Percentiles rank a stretch among this genome's conserved stretches.
phyloP scores from a whole-genome alignment of 306 rosid genomes.

The Begonia fuchsioides region DNA sequence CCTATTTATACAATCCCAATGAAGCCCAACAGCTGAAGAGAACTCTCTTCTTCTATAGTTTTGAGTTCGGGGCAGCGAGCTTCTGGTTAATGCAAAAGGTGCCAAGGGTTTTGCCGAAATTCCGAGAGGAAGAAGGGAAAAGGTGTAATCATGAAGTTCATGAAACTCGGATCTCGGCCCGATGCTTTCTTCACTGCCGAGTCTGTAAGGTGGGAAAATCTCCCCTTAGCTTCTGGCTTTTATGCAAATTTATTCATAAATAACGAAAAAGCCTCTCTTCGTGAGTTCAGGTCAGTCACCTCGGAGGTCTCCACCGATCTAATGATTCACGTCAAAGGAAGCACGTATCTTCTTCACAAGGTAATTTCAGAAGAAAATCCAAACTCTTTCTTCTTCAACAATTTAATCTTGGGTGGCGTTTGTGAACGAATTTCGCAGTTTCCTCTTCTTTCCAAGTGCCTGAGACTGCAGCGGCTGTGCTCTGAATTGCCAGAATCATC shows the following conservation, averaged over 20 bases:
- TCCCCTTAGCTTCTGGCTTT: background rate
- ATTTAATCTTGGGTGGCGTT: constrained; percentile 4
- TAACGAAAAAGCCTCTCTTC: background rate
- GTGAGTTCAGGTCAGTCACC: constrained; percentile 64
- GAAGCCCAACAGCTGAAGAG: too few relatives aligned
- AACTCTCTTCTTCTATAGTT: too few relatives aligned
- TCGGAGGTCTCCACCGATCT: constrained; percentile 96
- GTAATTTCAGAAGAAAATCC: constrained; percentile 19
- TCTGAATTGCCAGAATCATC: constrained; percentile 64
- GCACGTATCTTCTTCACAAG: constrained; percentile 92
- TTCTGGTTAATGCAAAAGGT: too few relatives aligned
- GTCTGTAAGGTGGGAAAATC: constrained; percentile 47
- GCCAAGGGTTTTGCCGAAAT: background rate
- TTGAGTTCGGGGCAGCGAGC: too few relatives aligned
- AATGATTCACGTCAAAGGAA: constrained; percentile 76
- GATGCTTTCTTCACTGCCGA: constrained; percentile 80
- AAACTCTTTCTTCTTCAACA: constrained; percentile 1
- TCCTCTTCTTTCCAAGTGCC: constrained; percentile 85
- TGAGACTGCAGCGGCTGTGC: constrained; percentile 62
- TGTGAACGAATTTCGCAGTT: constrained; percentile 33
- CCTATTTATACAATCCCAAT: too few relatives aligned
- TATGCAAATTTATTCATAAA: too few relatives aligned
- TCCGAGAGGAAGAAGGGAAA: constrained; percentile 17
- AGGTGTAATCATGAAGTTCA: constrained; percentile 74
- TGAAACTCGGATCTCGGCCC: constrained; percentile 97